Evolutionary conservation across 1,284 basidiomycete species (phyloP).

Genomic region (Apiotrichum siamense): DNA sequence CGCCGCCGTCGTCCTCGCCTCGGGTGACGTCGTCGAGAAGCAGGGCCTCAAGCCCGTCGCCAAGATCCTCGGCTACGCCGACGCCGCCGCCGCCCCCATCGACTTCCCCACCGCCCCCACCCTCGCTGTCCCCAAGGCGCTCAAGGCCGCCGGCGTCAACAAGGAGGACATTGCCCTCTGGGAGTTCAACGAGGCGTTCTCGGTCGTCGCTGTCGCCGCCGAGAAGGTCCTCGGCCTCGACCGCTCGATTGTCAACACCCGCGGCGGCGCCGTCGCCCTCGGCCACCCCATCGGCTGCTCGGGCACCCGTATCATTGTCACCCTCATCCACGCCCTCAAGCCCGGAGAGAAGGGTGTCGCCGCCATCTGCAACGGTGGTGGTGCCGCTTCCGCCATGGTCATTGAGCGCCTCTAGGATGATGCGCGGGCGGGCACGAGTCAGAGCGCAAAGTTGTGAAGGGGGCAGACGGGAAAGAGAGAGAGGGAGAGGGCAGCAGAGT

Average conservation of each 20-base stretch:
- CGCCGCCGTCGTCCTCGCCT: conserved; percentile 90
- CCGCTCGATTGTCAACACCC: conserved; percentile 82
- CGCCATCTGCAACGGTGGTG: conserved; percentile 96
- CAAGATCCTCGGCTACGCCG: conserved; percentile 86
- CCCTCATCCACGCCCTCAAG: conserved; percentile 85
- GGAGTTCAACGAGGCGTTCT: conserved; percentile 98
- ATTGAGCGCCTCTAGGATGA: conserved; percentile 66
- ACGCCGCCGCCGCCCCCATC: conserved; percentile 92
- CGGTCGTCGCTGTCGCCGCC: conserved; percentile 83
- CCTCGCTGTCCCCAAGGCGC: conserved; percentile 79
- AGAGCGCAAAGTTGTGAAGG: neutral
- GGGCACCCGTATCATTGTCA: conserved; percentile 90
- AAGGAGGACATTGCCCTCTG: conserved; percentile 82
- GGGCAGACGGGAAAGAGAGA: too few relatives aligned
- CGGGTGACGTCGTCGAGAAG: conserved; percentile 80
- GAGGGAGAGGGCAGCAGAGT: neutral
- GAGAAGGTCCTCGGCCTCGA: conserved; percentile 83
- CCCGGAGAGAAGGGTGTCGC: conserved; percentile 95
- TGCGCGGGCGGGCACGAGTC: conserved; percentile 2
- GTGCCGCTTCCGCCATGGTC: conserved; percentile 83
- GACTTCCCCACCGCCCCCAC: conserved; percentile 97
- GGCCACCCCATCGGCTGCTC: conserved; percentile 94
- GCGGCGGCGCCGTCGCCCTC: conserved; percentile 89
- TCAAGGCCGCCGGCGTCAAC: conserved; percentile 78
- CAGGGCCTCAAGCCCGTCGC: conserved; percentile 85